Percentiles rank a stretch among this genome's conserved stretches.
These are phyloP conservation scores for Cladophialophora yegresii DNA, from an alignment of 2,329 filamentous ascomycete species.

Conservation along the genomic window DNA sequence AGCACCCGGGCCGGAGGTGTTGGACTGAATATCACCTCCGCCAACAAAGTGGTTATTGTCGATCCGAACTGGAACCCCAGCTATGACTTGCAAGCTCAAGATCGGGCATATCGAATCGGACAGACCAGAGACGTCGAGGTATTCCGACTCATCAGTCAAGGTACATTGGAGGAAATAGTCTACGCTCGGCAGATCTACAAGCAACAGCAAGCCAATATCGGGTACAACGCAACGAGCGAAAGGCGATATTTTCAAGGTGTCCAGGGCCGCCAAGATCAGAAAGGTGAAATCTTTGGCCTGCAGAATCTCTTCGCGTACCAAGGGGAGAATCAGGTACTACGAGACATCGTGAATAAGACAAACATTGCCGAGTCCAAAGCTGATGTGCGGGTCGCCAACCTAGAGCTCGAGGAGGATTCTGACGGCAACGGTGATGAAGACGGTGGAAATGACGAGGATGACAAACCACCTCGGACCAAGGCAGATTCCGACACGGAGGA, in stretches of 20 bases:
- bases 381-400: constrained; percentile 75
- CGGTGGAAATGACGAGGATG: constrained; percentile 26
- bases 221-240: constrained; percentile 88
- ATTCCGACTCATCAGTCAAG: constrained; percentile 84
- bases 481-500: constrained; percentile 56
- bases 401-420: constrained; percentile 67
- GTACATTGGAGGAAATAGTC: constrained; percentile 95
- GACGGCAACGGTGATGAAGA: constrained; percentile 44
- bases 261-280: constrained; percentile 76
- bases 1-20: constrained; percentile 91
- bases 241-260: constrained; percentile 94
- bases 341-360: constrained; percentile 98
- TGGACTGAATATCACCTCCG: constrained; percentile 92
- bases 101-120: constrained; percentile 92
- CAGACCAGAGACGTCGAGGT: constrained; percentile 93
- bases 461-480: constrained; percentile 31
- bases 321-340: constrained; percentile 69
- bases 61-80: constrained; percentile 98
- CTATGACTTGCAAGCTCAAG: constrained; percentile 92
- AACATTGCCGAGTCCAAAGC: constrained; percentile 92
- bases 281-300: constrained; percentile 92
- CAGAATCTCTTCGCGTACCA: constrained; percentile 83
- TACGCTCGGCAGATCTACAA: constrained; percentile 98
- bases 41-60: constrained; percentile 96
- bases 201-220: constrained; percentile 97